Evolutionary conservation across 495 filamentous ascomycete species (phyloP).

Genomic region (Halenospora varia): DNA sequence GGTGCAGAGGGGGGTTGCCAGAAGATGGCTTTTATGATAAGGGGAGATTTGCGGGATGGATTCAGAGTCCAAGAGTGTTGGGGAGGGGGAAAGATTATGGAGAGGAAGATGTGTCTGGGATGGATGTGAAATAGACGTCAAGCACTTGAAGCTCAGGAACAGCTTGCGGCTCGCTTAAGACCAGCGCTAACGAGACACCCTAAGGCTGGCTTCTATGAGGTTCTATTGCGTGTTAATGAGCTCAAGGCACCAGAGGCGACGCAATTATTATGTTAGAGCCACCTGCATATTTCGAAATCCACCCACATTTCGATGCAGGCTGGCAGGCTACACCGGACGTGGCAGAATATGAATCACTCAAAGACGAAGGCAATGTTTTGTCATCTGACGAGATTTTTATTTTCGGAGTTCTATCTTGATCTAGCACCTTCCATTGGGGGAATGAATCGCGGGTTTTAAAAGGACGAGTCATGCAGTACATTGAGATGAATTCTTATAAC

Average conservation of each 20-base stretch:
- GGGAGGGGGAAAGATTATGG: conserved; percentile 1
- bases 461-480: background rate
- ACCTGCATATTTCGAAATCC: background rate
- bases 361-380: background rate
- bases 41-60: conserved; percentile 3
- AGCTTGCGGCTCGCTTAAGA: background rate
- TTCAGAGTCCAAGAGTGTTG: conserved; percentile 2
- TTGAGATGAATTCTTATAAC: background rate
- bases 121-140: background rate
- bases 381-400: background rate
- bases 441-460: background rate
- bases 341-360: background rate
- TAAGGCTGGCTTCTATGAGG: background rate
- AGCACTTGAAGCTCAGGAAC: conserved; percentile 9
- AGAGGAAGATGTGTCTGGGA: conserved; percentile 7
- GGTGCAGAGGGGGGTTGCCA: background rate
- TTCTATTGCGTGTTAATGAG: background rate
- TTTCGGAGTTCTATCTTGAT: background rate
- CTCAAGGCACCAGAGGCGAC: background rate
- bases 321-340: background rate
- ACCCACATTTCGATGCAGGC: background rate
- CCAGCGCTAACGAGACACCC: background rate
- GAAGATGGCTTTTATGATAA: conserved; percentile 1
- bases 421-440: background rate
- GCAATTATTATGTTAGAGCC: background rate